These are phyloP conservation scores for Penicillium fimorum DNA, from an alignment of 495 filamentous ascomycete species.

Conservation along the genomic window DNA sequence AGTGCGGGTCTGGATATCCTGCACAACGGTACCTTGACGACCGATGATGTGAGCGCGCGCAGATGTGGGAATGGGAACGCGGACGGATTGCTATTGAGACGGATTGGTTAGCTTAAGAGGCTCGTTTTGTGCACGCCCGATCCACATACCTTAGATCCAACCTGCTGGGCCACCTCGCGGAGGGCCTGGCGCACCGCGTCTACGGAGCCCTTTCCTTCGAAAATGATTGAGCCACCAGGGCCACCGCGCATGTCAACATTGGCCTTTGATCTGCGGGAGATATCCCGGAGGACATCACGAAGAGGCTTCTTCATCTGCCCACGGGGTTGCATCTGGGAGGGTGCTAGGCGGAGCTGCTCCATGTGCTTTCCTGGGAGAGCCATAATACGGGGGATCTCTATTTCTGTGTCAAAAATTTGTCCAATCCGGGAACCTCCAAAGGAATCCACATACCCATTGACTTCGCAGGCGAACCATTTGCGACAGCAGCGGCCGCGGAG, in stretches of 20 bases:
- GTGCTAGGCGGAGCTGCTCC: conserved; percentile 68
- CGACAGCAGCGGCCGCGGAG: conserved; percentile 54
- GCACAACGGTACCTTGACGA: conserved; percentile 82
- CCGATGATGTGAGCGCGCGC: conserved; percentile 87
- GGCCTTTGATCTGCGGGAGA: conserved; percentile 84
- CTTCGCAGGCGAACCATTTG: conserved; percentile 54
- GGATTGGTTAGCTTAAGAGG: not conserved
- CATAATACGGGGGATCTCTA: conserved; percentile 57
- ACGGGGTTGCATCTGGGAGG: conserved; percentile 68
- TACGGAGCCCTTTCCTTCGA: conserved; percentile 76
- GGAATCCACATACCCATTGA: conserved; percentile 39
- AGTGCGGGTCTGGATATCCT: conserved; percentile 77
- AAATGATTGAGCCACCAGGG: conserved; percentile 65
- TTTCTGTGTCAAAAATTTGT: conserved; percentile 8
- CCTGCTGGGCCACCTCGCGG: conserved; percentile 78
- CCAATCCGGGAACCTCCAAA: not conserved
- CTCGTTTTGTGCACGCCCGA: not conserved
- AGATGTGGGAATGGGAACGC: conserved; percentile 76
- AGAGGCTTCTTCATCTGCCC: conserved; percentile 79
- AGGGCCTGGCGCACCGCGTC: conserved; percentile 78
- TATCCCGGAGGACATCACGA: conserved; percentile 76
- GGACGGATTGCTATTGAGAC: conserved; percentile 60
- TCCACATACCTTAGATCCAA: conserved; percentile 71
- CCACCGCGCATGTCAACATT: conserved; percentile 71
- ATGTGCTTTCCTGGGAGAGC: conserved; percentile 74